Evolutionary conservation across 2,329 filamentous ascomycete species (phyloP).

Genomic region (Verticillium longisporum): DNA sequence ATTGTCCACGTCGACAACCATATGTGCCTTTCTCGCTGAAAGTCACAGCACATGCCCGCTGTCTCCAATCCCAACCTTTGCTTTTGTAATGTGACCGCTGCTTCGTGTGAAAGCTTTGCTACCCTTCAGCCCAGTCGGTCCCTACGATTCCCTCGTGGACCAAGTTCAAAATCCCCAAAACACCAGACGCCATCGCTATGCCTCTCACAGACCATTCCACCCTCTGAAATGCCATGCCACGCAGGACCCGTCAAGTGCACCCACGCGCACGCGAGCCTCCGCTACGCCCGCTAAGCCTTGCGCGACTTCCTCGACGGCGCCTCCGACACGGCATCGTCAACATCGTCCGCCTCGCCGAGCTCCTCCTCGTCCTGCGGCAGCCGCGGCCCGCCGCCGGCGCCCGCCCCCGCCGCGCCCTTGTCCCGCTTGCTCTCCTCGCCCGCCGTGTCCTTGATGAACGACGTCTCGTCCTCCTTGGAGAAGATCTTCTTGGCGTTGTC

Average conservation of each 20-base stretch:
- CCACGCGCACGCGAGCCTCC: not conserved
- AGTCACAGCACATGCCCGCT: too few relatives aligned
- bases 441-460: constrained; percentile 46
- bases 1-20: too few relatives aligned
- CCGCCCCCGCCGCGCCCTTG: constrained; percentile 16
- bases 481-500: constrained; percentile 76
- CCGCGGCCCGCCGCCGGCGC: constrained; percentile 16
- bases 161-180: not conserved
- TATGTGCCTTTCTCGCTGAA: too few relatives aligned
- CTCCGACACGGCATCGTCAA: constrained; percentile 26
- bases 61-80: not conserved
- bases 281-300: not conserved
- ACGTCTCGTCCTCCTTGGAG: constrained; percentile 59
- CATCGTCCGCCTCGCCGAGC: constrained; percentile 45
- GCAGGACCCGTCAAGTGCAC: not conserved
- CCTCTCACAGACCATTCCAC: not conserved
- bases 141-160: not conserved
- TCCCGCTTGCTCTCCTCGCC: constrained; percentile 31
- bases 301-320: constrained; percentile 11
- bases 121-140: not conserved
- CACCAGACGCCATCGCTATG: not conserved
- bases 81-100: not conserved
- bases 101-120: not conserved
- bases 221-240: not conserved
- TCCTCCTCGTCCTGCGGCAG: constrained; percentile 37